These are phyloP conservation scores for Hirschioporus abietinus DNA, from an alignment of 768 basidiomycete genomes.

Conservation along the genomic window DNA sequence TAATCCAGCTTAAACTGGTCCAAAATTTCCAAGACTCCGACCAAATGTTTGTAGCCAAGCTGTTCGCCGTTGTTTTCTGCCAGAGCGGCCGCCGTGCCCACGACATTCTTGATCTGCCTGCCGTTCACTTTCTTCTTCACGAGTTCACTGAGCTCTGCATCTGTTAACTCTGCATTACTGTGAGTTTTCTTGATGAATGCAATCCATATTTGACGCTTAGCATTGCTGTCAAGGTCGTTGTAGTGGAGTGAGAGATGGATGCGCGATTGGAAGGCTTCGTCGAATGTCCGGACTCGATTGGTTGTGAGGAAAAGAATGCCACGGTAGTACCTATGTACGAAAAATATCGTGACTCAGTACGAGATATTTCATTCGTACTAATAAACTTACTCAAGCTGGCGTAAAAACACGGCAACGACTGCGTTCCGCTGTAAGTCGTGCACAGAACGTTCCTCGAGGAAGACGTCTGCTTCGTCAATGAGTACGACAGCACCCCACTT, in stretches of 20 bases:
- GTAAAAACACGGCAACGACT: conserved; percentile 62
- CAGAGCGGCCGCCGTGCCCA: conserved; percentile 55
- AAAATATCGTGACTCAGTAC: neutral
- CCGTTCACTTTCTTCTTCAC: conserved; percentile 54
- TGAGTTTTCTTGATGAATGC: conserved; percentile 49
- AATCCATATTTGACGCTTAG: conserved; percentile 53
- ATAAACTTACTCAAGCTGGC: conserved; percentile 24
- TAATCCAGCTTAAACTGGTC: conserved; percentile 38
- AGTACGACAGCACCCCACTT: conserved; percentile 30
- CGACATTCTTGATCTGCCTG: conserved; percentile 65
- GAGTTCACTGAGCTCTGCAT: conserved; percentile 39
- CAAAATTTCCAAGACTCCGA: conserved; percentile 57
- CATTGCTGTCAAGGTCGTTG: conserved; percentile 46
- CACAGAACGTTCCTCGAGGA: conserved; percentile 62
- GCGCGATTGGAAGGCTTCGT: conserved; percentile 29
- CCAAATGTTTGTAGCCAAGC: conserved; percentile 45
- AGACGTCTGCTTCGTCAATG: conserved; percentile 53
- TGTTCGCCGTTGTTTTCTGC: conserved; percentile 43
- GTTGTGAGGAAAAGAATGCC: conserved; percentile 36
- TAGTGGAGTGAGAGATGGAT: conserved; percentile 46
- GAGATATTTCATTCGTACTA: neutral
- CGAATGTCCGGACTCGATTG: conserved; percentile 31
- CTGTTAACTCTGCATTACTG: conserved; percentile 29
- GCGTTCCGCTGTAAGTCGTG: conserved; percentile 64
- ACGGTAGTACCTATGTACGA: conserved; percentile 19